Evolutionary conservation across 345 rosid genomes (phyloP).

Genomic region (Populus pruinosa): DNA sequence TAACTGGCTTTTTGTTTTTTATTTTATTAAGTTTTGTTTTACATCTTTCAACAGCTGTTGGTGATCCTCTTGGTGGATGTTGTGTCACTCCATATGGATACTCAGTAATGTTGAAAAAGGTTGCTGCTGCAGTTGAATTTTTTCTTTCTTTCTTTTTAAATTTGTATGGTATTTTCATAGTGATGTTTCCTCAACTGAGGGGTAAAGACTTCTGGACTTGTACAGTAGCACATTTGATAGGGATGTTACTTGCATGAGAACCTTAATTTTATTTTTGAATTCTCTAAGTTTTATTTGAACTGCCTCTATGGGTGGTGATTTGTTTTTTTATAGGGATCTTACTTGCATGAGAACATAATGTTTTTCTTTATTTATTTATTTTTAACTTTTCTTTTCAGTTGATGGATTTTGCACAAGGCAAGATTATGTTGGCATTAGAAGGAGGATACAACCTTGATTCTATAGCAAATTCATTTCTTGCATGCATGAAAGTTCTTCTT

Average conservation of each 20-base stretch:
- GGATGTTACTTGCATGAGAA: not conserved
- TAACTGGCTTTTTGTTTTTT: not conserved
- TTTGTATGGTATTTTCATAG: constrained; percentile 1
- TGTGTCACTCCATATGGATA: constrained; percentile 79
- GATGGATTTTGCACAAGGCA: constrained; percentile 82
- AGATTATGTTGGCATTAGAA: constrained; percentile 79
- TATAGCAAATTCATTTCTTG: constrained; percentile 77
- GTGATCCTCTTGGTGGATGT: constrained; percentile 94
- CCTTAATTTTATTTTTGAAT: not conserved
- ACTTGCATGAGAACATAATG: not conserved
- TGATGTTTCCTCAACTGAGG: not conserved
- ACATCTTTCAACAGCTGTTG: constrained; percentile 53
- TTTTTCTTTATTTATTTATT: not conserved
- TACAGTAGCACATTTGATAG: not conserved
- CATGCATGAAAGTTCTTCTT: constrained; percentile 80
- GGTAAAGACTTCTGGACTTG: constrained; percentile 1
- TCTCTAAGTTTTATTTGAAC: not conserved
- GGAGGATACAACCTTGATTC: constrained; percentile 93
- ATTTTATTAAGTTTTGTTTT: not conserved
- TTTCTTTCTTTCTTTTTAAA: not conserved
- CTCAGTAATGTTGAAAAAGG: constrained; percentile 75
- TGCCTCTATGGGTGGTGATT: not conserved
- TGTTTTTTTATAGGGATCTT: not conserved
- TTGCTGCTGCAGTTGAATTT: constrained; percentile 19
- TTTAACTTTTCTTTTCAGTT: constrained; percentile 36